Percentiles rank a stretch among this genome's conserved stretches.
phyloP scores from a whole-genome alignment of 1,284 basidiomycete genomes.

The Papiliotrema laurentii region DNA sequence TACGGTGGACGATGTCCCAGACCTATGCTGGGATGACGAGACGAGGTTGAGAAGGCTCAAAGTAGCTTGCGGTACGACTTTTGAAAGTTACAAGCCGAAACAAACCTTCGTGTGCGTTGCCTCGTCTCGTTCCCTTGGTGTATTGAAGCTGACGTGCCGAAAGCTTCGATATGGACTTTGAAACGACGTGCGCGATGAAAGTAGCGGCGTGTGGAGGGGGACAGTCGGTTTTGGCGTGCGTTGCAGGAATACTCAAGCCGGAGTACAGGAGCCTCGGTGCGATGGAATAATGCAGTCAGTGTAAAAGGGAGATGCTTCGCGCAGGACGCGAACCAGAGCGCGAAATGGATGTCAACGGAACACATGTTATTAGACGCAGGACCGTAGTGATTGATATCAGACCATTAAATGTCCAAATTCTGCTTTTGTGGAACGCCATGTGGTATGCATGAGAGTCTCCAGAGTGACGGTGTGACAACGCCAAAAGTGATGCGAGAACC shows the following conservation, averaged over 20 bases:
- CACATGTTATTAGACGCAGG: too few relatives aligned
- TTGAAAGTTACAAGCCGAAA: constrained; percentile 1
- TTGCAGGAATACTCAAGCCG: not conserved
- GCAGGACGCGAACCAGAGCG: too few relatives aligned
- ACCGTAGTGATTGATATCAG: too few relatives aligned
- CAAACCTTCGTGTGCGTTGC: constrained; percentile 20
- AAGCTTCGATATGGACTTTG: constrained; percentile 39
- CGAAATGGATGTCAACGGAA: too few relatives aligned
- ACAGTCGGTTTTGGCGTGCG: not conserved
- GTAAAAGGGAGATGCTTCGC: too few relatives aligned
- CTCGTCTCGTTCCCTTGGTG: not conserved
- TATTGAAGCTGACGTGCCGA: not conserved
- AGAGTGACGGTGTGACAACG: too few relatives aligned
- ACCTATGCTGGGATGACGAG: constrained; percentile 7
- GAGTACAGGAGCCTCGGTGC: not conserved
- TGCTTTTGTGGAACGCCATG: too few relatives aligned
- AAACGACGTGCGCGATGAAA: constrained; percentile 24
- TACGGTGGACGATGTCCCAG: constrained; percentile 3
- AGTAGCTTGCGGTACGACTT: constrained; percentile 18
- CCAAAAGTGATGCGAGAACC: too few relatives aligned
- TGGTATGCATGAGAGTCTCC: too few relatives aligned
- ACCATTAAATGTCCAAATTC: too few relatives aligned
- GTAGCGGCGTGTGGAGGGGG: constrained; percentile 11
- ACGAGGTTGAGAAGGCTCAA: constrained; percentile 11
- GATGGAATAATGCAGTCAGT: too few relatives aligned